Evolutionary conservation across 352 stramenopile species (phyloP).

Genomic region (Phytopythium mirpurense): DNA sequence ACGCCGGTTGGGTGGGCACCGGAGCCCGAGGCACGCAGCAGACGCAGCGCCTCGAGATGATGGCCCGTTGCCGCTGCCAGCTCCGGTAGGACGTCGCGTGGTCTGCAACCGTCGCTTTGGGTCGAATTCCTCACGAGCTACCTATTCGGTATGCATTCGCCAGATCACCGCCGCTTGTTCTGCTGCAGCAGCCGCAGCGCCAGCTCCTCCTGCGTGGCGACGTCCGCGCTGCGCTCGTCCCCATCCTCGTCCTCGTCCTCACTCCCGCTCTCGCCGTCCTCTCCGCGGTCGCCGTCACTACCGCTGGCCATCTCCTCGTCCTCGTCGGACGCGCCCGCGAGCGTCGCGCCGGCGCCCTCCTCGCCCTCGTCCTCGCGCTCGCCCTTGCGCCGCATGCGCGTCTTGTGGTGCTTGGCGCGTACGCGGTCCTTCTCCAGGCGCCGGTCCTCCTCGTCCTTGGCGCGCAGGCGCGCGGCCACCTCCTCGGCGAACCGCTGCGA

Average conservation of each 20-base stretch:
- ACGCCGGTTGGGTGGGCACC: no score
- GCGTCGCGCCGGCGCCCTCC: conserved; percentile 13
- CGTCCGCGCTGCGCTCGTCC: conserved; percentile 32
- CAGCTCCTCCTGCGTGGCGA: conserved; percentile 75
- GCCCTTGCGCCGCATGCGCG: conserved; percentile 79
- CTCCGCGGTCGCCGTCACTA: conserved; percentile 21
- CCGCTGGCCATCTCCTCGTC: conserved; percentile 14
- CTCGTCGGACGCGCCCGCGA: conserved; percentile 23
- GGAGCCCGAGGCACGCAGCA: no score
- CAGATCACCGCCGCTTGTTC: conserved; percentile 26
- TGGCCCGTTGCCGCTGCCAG: no score
- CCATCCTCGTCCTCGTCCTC: conserved; percentile 17
- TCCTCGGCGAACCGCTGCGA: conserved; percentile 55
- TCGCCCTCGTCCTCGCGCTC: conserved; percentile 46
- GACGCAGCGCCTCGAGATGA: no score
- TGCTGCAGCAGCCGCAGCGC: conserved; percentile 71
- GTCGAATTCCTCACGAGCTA: no score
- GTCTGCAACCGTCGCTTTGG: no score
- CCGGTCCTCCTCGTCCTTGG: conserved; percentile 78
- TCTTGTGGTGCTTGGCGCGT: conserved; percentile 88
- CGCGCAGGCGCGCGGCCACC: conserved; percentile 61
- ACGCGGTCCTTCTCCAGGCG: conserved; percentile 82
- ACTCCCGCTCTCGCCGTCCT: conserved; percentile 21
- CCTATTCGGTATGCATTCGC: no score
- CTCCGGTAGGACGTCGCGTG: no score